Evolutionary conservation across 192 early-diverging fungal species (phyloP).

Genomic region (Gaertneriomyces semiglobifer): DNA sequence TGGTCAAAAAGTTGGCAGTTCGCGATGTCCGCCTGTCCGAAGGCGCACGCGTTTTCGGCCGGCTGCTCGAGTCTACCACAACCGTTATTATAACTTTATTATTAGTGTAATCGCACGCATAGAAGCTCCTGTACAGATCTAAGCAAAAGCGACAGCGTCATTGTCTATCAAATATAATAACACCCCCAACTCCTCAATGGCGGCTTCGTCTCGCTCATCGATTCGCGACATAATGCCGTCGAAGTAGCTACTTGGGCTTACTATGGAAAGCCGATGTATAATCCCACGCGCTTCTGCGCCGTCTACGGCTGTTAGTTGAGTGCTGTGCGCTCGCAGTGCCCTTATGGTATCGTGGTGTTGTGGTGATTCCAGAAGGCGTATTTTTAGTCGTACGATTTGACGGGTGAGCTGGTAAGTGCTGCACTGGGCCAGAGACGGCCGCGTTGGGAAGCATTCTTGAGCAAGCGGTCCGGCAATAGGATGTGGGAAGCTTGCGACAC

Average conservation of each 20-base stretch:
- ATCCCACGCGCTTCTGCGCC: slow-evolving; percentile 32
- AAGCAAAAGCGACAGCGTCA: slow-evolving; percentile 38
- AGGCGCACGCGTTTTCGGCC: too few species aligned
- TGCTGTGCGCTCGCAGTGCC: slow-evolving; percentile 28
- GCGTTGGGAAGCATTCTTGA: slow-evolving; percentile 32
- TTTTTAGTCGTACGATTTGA: slow-evolving; percentile 47
- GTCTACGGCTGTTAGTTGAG: background rate
- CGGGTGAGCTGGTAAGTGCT: slow-evolving; percentile 31
- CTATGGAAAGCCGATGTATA: slow-evolving; percentile 41
- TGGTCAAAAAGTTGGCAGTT: too few species aligned
- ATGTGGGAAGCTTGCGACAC: slow-evolving; percentile 8
- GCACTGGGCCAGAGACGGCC: slow-evolving; percentile 35
- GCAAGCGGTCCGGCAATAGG: slow-evolving; percentile 43
- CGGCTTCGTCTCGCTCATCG: slow-evolving; percentile 40
- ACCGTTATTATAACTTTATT: too few species aligned
- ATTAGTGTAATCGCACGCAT: too few species aligned
- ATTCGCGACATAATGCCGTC: slow-evolving; percentile 45
- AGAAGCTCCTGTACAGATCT: too few species aligned
- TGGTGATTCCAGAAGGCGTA: slow-evolving; percentile 43
- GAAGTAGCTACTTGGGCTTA: slow-evolving; percentile 48
- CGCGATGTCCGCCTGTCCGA: too few species aligned
- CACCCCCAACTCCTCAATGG: slow-evolving; percentile 43
- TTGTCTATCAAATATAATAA: slow-evolving; percentile 42
- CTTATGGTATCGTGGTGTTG: slow-evolving; percentile 41
- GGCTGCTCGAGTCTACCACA: too few species aligned